These are phyloP conservation scores for Paraleonurus japonicus DNA, from an alignment of 257 asterid species.

Conservation along the genomic window DNA sequence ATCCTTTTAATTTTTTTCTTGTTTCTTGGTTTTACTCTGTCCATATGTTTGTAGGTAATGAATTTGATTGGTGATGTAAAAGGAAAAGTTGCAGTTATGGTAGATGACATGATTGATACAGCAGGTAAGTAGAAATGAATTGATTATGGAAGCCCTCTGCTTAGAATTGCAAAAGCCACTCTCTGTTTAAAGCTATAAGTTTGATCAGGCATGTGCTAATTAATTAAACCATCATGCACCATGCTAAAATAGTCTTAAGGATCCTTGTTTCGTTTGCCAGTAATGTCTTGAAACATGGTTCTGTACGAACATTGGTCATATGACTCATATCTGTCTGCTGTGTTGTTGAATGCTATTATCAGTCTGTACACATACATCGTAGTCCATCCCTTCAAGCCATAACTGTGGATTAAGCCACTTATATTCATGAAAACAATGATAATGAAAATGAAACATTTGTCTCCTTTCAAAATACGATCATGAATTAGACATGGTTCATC, in stretches of 20 bases:
- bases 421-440: not conserved
- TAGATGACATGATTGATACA: slow-evolving; percentile 97
- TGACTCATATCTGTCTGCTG: not conserved
- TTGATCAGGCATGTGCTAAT: slow-evolving; percentile 11
- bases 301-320: not conserved
- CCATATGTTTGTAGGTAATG: slow-evolving; percentile 61
- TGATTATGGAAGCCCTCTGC: not conserved
- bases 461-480: not conserved
- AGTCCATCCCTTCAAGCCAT: not conserved
- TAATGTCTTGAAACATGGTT: not conserved
- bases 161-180: not conserved
- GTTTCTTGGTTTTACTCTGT: slow-evolving; percentile 6
- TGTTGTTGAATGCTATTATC: not conserved
- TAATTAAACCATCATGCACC: not conserved
- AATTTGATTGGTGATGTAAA: slow-evolving; percentile 90
- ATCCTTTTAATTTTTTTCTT: slow-evolving; percentile 1
- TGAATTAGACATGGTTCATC: not conserved
- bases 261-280: not conserved
- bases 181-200: not conserved
- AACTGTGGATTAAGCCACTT: not conserved
- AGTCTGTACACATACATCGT: not conserved
- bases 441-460: not conserved
- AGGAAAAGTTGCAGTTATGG: slow-evolving; percentile 96
- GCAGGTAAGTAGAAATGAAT: slow-evolving; percentile 57
- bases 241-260: slow-evolving; percentile 7